Evolutionary conservation across 2,329 filamentous ascomycete species (phyloP).

Genomic region (Pseudogymnoascus destructans): DNA sequence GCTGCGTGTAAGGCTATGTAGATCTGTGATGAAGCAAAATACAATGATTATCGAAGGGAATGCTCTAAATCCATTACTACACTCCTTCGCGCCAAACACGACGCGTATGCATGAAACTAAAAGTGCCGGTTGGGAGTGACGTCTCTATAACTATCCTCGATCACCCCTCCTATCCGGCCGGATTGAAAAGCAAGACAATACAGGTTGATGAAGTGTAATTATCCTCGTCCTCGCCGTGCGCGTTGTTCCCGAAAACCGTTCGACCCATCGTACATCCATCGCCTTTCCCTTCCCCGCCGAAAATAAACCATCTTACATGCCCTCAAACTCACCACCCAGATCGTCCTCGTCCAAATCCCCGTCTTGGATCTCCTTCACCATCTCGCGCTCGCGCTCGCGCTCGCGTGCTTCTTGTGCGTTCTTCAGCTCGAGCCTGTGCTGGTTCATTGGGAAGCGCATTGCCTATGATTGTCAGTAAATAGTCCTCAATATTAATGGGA

Average conservation of each 20-base stretch:
- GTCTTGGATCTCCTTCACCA: conserved; percentile 98
- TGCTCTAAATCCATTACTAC: conserved; percentile 6
- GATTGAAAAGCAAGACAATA: conserved; percentile 8
- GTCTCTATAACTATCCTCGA: conserved; percentile 3
- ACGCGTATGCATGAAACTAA: conserved; percentile 6
- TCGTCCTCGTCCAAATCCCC: conserved; percentile 95
- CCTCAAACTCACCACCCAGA: conserved; percentile 89
- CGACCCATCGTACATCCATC: conserved; percentile 9
- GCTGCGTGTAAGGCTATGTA: background rate
- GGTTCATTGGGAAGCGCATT: conserved; percentile 99
- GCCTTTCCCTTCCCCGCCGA: background rate
- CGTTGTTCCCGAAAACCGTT: conserved; percentile 5
- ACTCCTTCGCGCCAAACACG: background rate
- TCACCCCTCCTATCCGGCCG: conserved; percentile 4
- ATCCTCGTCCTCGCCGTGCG: conserved; percentile 2
- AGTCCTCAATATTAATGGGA: conserved; percentile 2
- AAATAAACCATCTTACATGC: conserved; percentile 50
- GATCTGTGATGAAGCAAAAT: background rate
- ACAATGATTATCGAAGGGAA: conserved; percentile 6
- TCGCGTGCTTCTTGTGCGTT: conserved; percentile 97
- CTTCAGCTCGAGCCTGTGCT: conserved; percentile 92
- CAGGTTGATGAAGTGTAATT: conserved; percentile 8
- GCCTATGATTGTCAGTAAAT: conserved; percentile 40
- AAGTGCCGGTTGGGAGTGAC: conserved; percentile 6
- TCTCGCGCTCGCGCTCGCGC: conserved; percentile 84